These are phyloP conservation scores for Fusarium algeriense DNA, from an alignment of 2,329 filamentous ascomycete genomes.

Conservation along the genomic window DNA sequence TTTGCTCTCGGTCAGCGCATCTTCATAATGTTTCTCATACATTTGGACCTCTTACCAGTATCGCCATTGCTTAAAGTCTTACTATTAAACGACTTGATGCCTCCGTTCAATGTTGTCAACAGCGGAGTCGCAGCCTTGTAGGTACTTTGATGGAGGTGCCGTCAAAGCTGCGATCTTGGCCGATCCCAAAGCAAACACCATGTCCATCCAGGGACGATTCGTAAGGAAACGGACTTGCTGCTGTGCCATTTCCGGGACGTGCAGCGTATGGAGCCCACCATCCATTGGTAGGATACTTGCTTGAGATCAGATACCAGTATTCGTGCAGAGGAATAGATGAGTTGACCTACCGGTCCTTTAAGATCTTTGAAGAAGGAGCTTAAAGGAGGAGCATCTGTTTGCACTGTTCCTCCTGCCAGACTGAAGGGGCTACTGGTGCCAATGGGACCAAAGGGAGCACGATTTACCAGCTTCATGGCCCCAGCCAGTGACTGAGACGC, in stretches of 20 bases:
- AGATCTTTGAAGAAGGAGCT: background rate
- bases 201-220: background rate
- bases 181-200: background rate
- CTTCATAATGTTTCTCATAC: rapidly evolving
- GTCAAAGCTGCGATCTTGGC: background rate
- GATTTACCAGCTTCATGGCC: background rate
- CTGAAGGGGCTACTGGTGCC: background rate
- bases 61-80: rapidly evolving
- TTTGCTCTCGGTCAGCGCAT: rapidly evolving
- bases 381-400: background rate
- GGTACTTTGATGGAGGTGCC: background rate
- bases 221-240: background rate
- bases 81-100: background rate
- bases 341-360: background rate
- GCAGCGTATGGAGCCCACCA: slow-evolving; percentile 4
- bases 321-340: background rate
- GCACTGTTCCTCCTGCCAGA: background rate
- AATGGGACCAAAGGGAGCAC: background rate
- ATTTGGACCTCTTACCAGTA: background rate
- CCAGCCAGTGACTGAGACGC: background rate
- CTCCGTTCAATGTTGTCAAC: background rate
- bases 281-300: background rate
- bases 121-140: background rate
- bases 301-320: background rate
- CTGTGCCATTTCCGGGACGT: background rate